phyloP scores from a whole-genome alignment of 805 yeast species.

The Pichia scutulata region DNA sequence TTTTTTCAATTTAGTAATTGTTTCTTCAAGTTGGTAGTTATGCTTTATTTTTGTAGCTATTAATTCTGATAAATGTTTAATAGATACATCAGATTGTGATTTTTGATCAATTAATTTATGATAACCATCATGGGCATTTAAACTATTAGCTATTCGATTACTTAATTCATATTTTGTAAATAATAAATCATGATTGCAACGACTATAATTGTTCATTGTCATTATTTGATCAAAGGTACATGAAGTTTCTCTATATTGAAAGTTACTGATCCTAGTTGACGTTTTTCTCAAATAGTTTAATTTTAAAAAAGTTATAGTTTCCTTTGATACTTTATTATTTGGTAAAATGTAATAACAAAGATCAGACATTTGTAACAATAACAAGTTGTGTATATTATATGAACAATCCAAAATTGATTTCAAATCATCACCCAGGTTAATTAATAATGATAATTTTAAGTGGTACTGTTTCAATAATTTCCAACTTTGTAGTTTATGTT shows the following conservation, averaged over 20 bases:
- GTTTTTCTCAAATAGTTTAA: slow-evolving; percentile 3
- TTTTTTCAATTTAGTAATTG: not conserved
- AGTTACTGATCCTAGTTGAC: not conserved
- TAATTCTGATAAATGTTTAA: not conserved
- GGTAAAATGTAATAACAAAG: slow-evolving; percentile 28
- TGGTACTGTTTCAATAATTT: slow-evolving; percentile 18
- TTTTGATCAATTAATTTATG: not conserved
- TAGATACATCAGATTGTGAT: not conserved
- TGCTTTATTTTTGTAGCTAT: not conserved
- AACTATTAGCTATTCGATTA: not conserved
- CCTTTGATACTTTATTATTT: slow-evolving; percentile 9
- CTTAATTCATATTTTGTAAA: slow-evolving; percentile 14
- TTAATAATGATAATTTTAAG: slow-evolving; percentile 24
- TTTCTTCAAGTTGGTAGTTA: not conserved
- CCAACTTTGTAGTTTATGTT: slow-evolving; percentile 16
- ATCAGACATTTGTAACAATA: slow-evolving; percentile 23
- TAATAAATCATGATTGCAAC: slow-evolving; percentile 30
- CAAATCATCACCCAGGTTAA: slow-evolving; percentile 27
- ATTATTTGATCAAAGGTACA: slow-evolving; percentile 35
- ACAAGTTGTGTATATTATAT: slow-evolving; percentile 17
- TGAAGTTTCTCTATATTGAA: slow-evolving; percentile 16
- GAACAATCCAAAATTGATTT: slow-evolving; percentile 15
- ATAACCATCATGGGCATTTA: not conserved
- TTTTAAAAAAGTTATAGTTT: slow-evolving; percentile 10
- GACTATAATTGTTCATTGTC: slow-evolving; percentile 33